Base-by-base conservation (phyloP, 2,329 filamentous ascomycete species). In the Sporothrix phasma region DNA sequence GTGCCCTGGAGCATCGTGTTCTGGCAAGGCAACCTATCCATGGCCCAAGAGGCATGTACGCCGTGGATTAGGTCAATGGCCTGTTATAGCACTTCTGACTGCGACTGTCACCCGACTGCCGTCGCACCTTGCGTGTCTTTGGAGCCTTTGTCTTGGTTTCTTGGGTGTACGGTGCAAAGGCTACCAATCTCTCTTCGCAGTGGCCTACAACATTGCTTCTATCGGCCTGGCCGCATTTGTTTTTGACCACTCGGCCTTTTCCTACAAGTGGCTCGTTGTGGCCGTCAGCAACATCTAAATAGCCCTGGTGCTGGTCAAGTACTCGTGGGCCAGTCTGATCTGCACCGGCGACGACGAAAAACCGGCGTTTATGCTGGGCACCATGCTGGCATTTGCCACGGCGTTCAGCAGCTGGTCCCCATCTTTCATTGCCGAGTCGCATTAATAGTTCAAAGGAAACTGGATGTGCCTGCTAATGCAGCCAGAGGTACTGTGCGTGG, bases 261-360 rank as follows among this genome's bases (percentile, higher is more conserved):
- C 31, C 0, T 67, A 56, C 47, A 64, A 67, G 24, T 67, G 67
- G 67, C 67, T 63, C 10, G 67, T 56, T 11, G 62, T 66, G 1
- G 66, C 65, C 6, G 59, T 67, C 11, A 53, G 22, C 47, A 62
- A 66, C 51, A 61, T 67, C 53, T 53, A 63, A 26, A 65, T 62
- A n/a, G 64, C 67, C 24, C 47, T 66, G 29, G 59, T 61, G 6
- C 66, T 64, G 2, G 61, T 68, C n/a, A 67, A 64, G 61, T 63
- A 66, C 60, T 72, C 72, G 6, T 76, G 75, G 74, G 72, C 75
- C 5, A 78, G 77, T 62, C 70, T 74, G 63, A 73, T 74, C 10
- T 75, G 73, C 58, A 69, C 72, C 2, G 67, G 69, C 11, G 76
- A 78, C 39, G 74, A 75, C 6, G 76, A 78, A 69, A 76, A 77